Base-by-base conservation (phyloP, 306 rosid species). In the Prunus davidiana region DNA sequence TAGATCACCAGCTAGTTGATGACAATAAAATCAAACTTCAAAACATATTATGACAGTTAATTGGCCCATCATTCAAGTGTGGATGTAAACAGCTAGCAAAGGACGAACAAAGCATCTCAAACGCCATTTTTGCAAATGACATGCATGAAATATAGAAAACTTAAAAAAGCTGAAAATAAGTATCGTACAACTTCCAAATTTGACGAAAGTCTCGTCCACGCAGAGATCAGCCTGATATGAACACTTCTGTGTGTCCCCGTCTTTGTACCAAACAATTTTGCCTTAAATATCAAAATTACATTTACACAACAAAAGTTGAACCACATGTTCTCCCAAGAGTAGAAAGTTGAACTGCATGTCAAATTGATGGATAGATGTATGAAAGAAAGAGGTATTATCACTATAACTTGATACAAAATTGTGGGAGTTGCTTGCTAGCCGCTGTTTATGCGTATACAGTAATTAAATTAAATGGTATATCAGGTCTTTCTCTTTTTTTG, bases 401-500 rank as follows among this genome's bases (percentile, higher is more conserved):
- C 43, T 63, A 24, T 60, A 63, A 16, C 22, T 64, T 64, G 66
- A 56, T 13, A 56, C 67, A 57, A 41, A 72, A 64, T 27, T 64
- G 68, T 27, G 38, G 43, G 64, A 58, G 64, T 58, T 24, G 64
- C 18, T 24, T 24, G 18, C 34, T 24, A n/a, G 62, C 28, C 9
- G 43, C 43, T 38, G 52, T 12, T 15, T 10, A 11, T 15, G 68
- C 18, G 13, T 30, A 32, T 11, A 64, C 14, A 64, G 16, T 30
- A 64, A 16, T 64, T 20, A 15, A 63, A 8, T 61, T 5, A 18
- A 28, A 4, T 30, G 74, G 12, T 52, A 73, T 3, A 12, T 73
- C 12, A 73, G 49, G 77, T 45, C 68, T 80, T 81, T 28, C 73
- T 82, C 81, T 67, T 90, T 68, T 83, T 85, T 68, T 34, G 82